phyloP scores from a whole-genome alignment of 1,139 yeast genomes.

The Keqinozyma sinolaborantium region DNA sequence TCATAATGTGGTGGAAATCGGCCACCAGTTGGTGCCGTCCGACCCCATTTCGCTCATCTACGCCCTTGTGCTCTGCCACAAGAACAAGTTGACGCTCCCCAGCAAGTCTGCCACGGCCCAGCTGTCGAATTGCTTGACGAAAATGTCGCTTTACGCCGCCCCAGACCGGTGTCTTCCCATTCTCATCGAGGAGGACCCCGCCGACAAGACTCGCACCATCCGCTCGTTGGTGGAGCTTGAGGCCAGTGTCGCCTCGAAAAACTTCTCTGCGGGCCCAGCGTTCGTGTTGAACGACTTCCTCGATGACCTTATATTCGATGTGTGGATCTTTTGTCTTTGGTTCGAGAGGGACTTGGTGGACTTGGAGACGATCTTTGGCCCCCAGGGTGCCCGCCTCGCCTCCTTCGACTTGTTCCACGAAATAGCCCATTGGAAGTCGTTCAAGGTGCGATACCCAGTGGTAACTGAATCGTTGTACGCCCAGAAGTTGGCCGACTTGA shows the following conservation, averaged over 20 bases:
- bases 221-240: slow-evolving; percentile 11
- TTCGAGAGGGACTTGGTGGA: slow-evolving; percentile 16
- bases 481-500: slow-evolving; percentile 13
- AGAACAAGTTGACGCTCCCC: slow-evolving; percentile 32
- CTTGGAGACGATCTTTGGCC: slow-evolving; percentile 15
- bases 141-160: slow-evolving; percentile 36
- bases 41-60: slow-evolving; percentile 44
- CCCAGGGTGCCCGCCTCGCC: slow-evolving; percentile 14
- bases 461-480: slow-evolving; percentile 16
- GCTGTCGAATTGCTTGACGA: slow-evolving; percentile 20
- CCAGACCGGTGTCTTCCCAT: slow-evolving; percentile 42
- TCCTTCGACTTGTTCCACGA: slow-evolving; percentile 18
- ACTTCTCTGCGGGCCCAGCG: slow-evolving; percentile 11
- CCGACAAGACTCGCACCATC: slow-evolving; percentile 19
- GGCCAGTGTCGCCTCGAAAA: slow-evolving; percentile 1
- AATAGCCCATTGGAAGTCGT: slow-evolving; percentile 23
- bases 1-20: slow-evolving; percentile 26
- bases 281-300: slow-evolving; percentile 27
- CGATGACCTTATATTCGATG: slow-evolving; percentile 37
- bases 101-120: slow-evolving; percentile 2
- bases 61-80: slow-evolving; percentile 29
- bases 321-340: slow-evolving; percentile 31
- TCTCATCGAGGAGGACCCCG: slow-evolving; percentile 33
- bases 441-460: slow-evolving; percentile 20
- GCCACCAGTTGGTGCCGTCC: slow-evolving; percentile 25